These are phyloP conservation scores for Plantago elongata DNA, from an alignment of 257 asterid species.

Conservation along the genomic window DNA sequence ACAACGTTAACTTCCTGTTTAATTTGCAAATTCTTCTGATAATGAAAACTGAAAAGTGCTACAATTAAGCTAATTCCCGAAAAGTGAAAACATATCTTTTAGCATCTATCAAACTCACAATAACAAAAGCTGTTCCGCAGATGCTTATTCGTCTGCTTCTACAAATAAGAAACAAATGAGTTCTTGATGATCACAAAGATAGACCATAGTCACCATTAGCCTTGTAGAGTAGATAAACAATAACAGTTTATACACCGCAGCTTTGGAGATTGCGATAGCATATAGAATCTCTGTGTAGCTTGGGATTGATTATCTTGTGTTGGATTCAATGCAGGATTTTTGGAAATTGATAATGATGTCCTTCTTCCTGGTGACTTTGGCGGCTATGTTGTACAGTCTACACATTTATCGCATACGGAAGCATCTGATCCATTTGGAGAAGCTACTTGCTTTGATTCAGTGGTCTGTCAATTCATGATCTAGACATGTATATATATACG, in stretches of 20 bases:
- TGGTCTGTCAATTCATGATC: not conserved
- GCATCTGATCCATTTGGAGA: conserved; percentile 65
- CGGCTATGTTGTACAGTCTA: conserved; percentile 48
- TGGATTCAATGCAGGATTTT: conserved; percentile 48
- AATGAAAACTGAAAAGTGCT: no score
- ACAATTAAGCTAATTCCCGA: no score
- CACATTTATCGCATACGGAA: conserved; percentile 57
- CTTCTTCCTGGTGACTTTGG: conserved; percentile 50
- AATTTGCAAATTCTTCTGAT: not conserved
- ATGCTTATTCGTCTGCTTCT: no score
- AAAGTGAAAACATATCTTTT: no score
- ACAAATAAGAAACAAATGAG: no score
- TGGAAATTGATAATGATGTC: conserved; percentile 67
- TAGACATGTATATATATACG: not conserved
- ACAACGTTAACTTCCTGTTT: not conserved
- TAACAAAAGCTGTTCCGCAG: no score
- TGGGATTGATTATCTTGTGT: conserved; percentile 3
- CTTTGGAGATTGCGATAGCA: no score
- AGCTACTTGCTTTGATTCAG: conserved; percentile 23
- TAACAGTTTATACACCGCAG: no score
- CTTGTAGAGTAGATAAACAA: no score
- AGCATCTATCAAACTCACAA: no score
- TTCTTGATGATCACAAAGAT: no score
- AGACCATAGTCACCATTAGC: no score
- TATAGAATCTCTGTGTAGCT: not conserved